A percentile compares a stretch with the other conserved stretches of the same genome.
These are phyloP conservation scores for Rachicladosporium sp. DNA, from an alignment of 2,329 filamentous ascomycete species.

Conservation along the genomic window DNA sequence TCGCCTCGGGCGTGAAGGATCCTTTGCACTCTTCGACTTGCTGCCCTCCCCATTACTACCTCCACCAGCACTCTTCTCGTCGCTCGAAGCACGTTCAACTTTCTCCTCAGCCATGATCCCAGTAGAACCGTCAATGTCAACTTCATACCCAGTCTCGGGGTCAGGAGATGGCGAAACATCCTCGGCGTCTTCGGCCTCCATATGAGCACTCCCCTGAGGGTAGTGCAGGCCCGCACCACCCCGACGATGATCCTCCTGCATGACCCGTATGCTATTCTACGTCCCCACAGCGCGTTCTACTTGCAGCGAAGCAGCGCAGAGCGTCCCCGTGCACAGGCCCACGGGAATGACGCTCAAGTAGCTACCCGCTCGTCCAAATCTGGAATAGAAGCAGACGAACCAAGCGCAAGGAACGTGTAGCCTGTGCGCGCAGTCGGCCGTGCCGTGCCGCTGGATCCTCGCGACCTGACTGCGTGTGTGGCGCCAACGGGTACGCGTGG, in stretches of 20 bases:
- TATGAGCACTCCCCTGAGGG: too few relatives aligned
- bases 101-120: constrained; percentile 33
- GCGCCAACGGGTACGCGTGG: too few relatives aligned
- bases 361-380: background rate
- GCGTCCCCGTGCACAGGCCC: too few relatives aligned
- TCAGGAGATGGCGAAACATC: constrained; percentile 36
- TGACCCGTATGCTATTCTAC: background rate
- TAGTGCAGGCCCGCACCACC: background rate
- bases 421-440: too few relatives aligned
- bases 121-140: constrained; percentile 27
- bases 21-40: constrained; percentile 50
- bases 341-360: too few relatives aligned
- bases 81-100: constrained; percentile 25
- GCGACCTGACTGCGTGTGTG: too few relatives aligned
- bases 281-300: too few relatives aligned
- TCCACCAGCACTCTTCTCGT: constrained; percentile 24
- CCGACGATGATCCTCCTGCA: background rate
- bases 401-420: constrained; percentile 1
- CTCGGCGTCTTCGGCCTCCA: constrained; percentile 27
- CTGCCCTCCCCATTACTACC: constrained; percentile 24
- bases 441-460: too few relatives aligned
- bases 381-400: constrained; percentile 6
- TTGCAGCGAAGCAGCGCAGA: too few relatives aligned
- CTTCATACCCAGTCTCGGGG: constrained; percentile 12
- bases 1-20: constrained; percentile 73